Evolutionary conservation across 1,284 basidiomycete genomes (phyloP), one percentile per base, ranked within the genome.

Genomic region (Chondrostereum purpureum): DNA sequence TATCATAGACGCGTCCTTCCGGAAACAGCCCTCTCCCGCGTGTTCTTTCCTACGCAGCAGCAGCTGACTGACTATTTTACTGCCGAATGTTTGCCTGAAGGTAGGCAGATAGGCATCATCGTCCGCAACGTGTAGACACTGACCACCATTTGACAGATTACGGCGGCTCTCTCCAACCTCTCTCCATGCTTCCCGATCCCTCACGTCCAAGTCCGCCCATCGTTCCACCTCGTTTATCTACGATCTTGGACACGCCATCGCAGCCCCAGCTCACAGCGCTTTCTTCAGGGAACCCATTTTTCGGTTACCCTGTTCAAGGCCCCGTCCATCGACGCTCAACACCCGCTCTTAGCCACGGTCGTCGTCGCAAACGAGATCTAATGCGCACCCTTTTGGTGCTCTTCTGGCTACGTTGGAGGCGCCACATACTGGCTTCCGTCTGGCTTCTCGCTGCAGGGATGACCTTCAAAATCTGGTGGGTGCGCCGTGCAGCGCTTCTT

Each of bases 251-350:
- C 49, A 10, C 50, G 39, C 12, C 5, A 44, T 4, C 45, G 42
- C 18, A n/a, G n/a, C n/a, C n/a, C n/a, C n/a, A n/a, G n/a, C n/a
- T n/a, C n/a, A n/a, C n/a, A n/a, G n/a, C n/a, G n/a, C n/a, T n/a
- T n/a, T n/a, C n/a, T n/a, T n/a, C n/a, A n/a, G 62, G 77, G 42
- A 92, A 91, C 54, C 89, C 89, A 0, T 91, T 84, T 64, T 92
- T 80, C 55, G 89, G 89, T n/a, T 92, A 92, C 60, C 87, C 90
- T 39, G 63, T 65, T 44, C 57, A 65, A 38, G 60, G 66, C 31
- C 58, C 59, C 42, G 57, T 65, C 24, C 61, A 53, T 13, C 17
- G 63, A 46, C 38, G 64, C 3, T n/a, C n/a, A n/a, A n/a, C n/a
- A n/a, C 55, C 62, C 43, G 67, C 75, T 38, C 64, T 80, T 52